Evolutionary conservation across 805 yeast genomes (phyloP), one percentile per base, ranked within the genome.

Genomic region (Candida berthetii): DNA sequence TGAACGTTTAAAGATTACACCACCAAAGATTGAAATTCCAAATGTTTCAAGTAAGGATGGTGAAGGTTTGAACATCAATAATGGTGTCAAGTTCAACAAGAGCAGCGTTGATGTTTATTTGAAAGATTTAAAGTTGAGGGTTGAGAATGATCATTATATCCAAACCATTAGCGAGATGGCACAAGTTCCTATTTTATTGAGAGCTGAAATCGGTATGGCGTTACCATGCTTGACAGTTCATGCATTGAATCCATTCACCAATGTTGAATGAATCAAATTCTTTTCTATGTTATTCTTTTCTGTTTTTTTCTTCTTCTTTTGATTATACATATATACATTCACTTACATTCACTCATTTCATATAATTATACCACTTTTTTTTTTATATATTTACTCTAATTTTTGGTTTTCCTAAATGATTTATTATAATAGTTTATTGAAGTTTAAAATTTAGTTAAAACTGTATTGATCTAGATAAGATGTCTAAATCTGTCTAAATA

Each of bases 141-240:
- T 68, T 27, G 91, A 85, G 42, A 81, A 76, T 35, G 80, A 71
- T 28, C 61, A 72, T 43, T 71, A 69, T 54, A 75, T 93, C 37
- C 98, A 93, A 67, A 95, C 86, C 55, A 81, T 91, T 39, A 72
- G 76, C 47, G 91, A 86, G 54, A 66, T 90, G 54, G 74, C 74
- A 38, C 82, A 79, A 52, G 83, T 91, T 38, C 98, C 98, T 9
- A 80, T 91, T 27, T 68, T 91, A 46, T 69, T 93, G 48, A 73
- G 96, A 54, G 88, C 96, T 0, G 98, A 90, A 60, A 78, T 89
- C 40, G 97, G 96, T 39, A 88, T 88, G 90, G 91, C 96, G 2
- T 70, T 91, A 41, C 99, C 99, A 15, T 91, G 97, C 61, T 72
- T 91, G 53, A 87, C 96, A 3, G 96, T 93, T 14, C 76, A 96